Base-by-base conservation (phyloP, 2,329 filamentous ascomycete species). In the Verticillium nonalfalfae region DNA sequence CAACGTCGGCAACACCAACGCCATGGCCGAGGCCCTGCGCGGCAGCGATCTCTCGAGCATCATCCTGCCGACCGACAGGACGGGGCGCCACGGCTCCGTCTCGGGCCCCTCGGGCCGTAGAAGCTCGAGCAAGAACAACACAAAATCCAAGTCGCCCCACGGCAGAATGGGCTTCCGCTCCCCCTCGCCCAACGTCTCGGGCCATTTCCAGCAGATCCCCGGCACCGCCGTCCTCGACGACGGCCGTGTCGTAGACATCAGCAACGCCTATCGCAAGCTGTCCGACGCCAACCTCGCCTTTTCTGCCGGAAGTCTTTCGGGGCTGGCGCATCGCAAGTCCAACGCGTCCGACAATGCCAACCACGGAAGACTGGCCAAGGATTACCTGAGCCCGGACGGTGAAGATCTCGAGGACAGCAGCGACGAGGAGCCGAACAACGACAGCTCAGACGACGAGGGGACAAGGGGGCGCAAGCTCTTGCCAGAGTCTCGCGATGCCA, bases 211-310 rank as follows among this genome's bases (percentile, higher is more conserved):
- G 60, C 63, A 61, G 59, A 64, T 64, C 9, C 63, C 64, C 2
- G 64, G 64, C 13, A 64, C 59, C 71, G 71, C 83, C 14, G 78
- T 85, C 55, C 79, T 90, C 3, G 82, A 85, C 52, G 85, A 86
- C 60, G 86, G 85, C 11, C 81, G 83, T 56, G 72, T 84, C 1
- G 76, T 92, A 59, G 88, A 93, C 69, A 84, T 90, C 73, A 85
- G 82, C 62, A 88, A 80, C 65, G 88, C 89, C 4, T 91, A 93
- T 70, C 81, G 87, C 58, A 83, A 85, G 62, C 76, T 93, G 18
- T 91, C 90, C 1, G 88, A 93, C 70, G 88, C 88, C 11, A 87
- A 88, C 58, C 75, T 93, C 54, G 80, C 85, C 3, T 81, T 81
- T 35, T 86, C 87, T 5, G 81, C 85, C 18, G 87, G 89, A 34